Base-by-base conservation (phyloP, 106 monocot genomes). In the Dendrobium officinale region DNA sequence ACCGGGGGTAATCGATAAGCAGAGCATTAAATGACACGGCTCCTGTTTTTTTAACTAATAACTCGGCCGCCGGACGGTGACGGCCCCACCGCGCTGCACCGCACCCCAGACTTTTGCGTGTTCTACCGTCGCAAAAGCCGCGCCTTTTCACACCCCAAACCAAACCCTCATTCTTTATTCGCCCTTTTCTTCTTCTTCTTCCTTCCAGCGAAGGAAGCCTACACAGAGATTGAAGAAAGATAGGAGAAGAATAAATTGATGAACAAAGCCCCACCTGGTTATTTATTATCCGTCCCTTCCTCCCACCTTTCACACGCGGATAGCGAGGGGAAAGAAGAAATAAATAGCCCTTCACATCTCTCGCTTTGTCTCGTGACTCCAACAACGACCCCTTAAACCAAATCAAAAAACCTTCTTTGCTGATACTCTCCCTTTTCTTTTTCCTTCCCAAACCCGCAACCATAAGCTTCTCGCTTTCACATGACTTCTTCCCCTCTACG, bases 21-120 rank as follows among this genome's bases (percentile, higher is more conserved):
- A 1, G 27, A 29, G 29, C 24, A 70, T 29, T 70, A n/a, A 72
- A 48, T 45, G 18, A 42, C 22, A 45, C 77, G 20, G 24, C n/a
- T 37, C 70, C 13, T 45, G 1, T 70, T 70, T 33, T 31, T 70
- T 70, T 37, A 70, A 33, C 33, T 40, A 70, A 37, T 9, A 5
- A 31, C 31, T 37, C 70, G 13, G 16, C 70, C 70, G 70, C 33
- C 33, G 70, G 70, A 70, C 70, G 33, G 27, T 33, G 33, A 13
- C 11, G 70, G 70, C 33, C 70, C 70, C 70, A 67, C 67, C 67
- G 67, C 67, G 26, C 67, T 67, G n/a, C 4, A 26, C 67, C 67
- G 16, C 4, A 26, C 29, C n/a, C 9, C 67, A 31, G 27, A 70
- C 70, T 70, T 66, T 66, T 70, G 70, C 70, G 70, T 70, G 70